Base-by-base conservation (phyloP, 2,329 filamentous ascomycete species). In the Botrytis fabae region DNA sequence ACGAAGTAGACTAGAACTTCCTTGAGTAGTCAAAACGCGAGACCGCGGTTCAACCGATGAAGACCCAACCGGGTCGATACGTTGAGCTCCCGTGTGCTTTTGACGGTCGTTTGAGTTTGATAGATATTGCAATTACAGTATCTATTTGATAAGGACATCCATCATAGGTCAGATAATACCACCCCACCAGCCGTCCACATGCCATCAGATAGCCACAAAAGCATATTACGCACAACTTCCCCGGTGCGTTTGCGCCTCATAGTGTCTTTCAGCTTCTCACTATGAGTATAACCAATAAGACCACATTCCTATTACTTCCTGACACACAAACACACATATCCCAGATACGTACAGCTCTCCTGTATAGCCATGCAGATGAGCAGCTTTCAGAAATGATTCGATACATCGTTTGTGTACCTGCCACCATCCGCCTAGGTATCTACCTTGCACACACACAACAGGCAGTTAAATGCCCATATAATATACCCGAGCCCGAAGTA, bases 261-360 rank as follows among this genome's bases (percentile, higher is more conserved):
- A n/a, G 4, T 69, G 48, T 44, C 48, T 54, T 42, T 57, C 65
- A 57, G 48, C 65, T 69, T 57, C 65, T 57, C n/a, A 38, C 40
- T 25, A 22, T 20, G 16, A 64, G 22, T 7, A 42, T 16, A 54
- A n/a, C 46, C 46, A 54, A 68, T 54, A 3, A 40, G 1, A 35
- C 8, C 12, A 46, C n/a, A 1, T 62, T 28, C 4, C 25, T 22
- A 32, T 10, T n/a, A 44, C n/a, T 35, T 32, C 44, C 12, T 65
- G 28, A 16, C 6, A 14, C 28, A 28, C 61, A 28, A n/a, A 28
- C 25, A 42, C 51, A 57, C 16, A 57, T 28, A 44, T n/a, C 18
- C n/a, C 40, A n/a, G 60, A 64, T 32, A 46, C 18, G 32, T 28
- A 2, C 18, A 40, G n/a, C 18, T 22, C 14, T 57, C 51, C 14